Percentiles rank a stretch among this genome's conserved stretches.
These are phyloP conservation scores for Vitis vinifera DNA, from an alignment of 164 flowering plant genomes.

Conservation along the genomic window DNA sequence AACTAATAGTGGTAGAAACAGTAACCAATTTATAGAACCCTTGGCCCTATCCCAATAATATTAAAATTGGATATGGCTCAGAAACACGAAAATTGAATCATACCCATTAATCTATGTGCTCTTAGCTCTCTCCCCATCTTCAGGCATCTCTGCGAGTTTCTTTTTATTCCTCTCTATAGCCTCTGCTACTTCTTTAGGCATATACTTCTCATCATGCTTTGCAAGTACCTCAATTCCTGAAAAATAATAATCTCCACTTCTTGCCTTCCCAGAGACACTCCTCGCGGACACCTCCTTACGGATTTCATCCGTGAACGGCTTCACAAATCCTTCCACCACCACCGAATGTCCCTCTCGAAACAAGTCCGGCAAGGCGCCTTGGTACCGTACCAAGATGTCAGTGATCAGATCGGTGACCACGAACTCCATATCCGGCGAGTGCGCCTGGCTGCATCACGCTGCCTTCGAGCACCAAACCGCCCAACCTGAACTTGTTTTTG, in stretches of 20 bases:
- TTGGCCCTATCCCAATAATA: too few relatives aligned
- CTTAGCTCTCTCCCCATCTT: slow-evolving; percentile 19
- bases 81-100: not conserved
- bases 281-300: slow-evolving; percentile 22
- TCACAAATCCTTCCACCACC: slow-evolving; percentile 81
- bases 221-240: slow-evolving; percentile 81
- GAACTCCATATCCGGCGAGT: slow-evolving; percentile 72
- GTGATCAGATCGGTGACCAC: slow-evolving; percentile 80
- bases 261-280: slow-evolving; percentile 59
- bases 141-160: slow-evolving; percentile 21
- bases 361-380: slow-evolving; percentile 83
- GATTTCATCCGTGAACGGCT: slow-evolving; percentile 54
- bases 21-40: too few relatives aligned
- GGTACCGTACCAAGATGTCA: slow-evolving; percentile 67
- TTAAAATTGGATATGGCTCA: too few relatives aligned
- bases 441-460: slow-evolving; percentile 59
- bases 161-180: slow-evolving; percentile 86
- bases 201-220: slow-evolving; percentile 96
- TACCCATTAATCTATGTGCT: slow-evolving; percentile 7
- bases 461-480: slow-evolving; percentile 86
- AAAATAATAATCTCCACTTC: slow-evolving; percentile 60
- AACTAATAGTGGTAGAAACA: too few relatives aligned
- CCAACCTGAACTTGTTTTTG: slow-evolving; percentile 67
- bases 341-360: slow-evolving; percentile 93
- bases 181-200: slow-evolving; percentile 82